Conservation (phyloP, 2,329 filamentous ascomycete genomes). For the Alternaria rosae region DNA sequence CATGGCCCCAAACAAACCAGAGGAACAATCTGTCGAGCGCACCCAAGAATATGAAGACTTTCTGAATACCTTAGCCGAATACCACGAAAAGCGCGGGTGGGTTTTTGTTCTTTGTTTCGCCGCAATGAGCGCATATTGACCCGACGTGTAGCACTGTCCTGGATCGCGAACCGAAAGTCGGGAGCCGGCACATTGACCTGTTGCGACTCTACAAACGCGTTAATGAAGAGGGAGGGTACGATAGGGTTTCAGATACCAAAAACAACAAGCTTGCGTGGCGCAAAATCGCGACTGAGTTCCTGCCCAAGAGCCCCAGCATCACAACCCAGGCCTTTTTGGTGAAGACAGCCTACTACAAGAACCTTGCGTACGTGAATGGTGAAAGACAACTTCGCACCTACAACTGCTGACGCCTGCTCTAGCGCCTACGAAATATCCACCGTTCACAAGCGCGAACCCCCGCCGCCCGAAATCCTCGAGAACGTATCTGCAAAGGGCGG, state of each 20-base stretch:
- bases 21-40: conserved; percentile 57
- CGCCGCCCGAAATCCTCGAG: conserved; percentile 87
- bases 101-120: conserved; percentile 31
- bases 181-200: conserved; percentile 77
- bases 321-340: conserved; percentile 85
- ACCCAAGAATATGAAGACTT: conserved; percentile 78
- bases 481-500: conserved; percentile 81
- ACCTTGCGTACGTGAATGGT: conserved; percentile 66
- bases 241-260: conserved; percentile 72
- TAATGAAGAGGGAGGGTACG: conserved; percentile 80
- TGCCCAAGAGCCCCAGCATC: conserved; percentile 74
- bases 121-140: conserved; percentile 34
- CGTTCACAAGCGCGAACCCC: conserved; percentile 79
- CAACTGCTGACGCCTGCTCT: conserved; percentile 8
- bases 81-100: conserved; percentile 78
- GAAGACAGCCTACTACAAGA: conserved; percentile 90
- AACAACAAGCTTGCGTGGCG: conserved; percentile 86
- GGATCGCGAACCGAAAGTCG: conserved; percentile 82
- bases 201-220: conserved; percentile 81
- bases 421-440: conserved; percentile 83
- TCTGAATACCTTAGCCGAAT: conserved; percentile 73
- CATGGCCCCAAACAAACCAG: conserved; percentile 55
- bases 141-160: conserved; percentile 66
- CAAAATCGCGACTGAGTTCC: conserved; percentile 77
- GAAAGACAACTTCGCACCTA: neutral